These are phyloP conservation scores for Wickerhamia fluorescens DNA, from an alignment of 805 yeast genomes.

Conservation along the genomic window DNA sequence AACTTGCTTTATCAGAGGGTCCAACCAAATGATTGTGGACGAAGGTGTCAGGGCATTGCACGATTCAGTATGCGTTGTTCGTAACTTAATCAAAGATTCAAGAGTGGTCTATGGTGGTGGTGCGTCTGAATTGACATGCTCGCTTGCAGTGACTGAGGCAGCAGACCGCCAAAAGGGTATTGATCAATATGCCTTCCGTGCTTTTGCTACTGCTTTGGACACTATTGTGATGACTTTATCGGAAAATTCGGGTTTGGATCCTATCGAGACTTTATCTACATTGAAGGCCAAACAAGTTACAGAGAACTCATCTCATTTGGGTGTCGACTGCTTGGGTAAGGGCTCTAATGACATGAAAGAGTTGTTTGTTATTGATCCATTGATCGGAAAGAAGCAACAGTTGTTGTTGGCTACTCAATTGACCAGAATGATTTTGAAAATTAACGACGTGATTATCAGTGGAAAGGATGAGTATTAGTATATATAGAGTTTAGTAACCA, in stretches of 20 bases:
- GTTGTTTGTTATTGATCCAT: conserved; percentile 91
- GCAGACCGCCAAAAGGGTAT: conserved; percentile 93
- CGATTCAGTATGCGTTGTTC: conserved; percentile 94
- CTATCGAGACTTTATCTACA: conserved; percentile 81
- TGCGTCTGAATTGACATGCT: conserved; percentile 92
- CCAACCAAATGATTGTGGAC: conserved; percentile 95
- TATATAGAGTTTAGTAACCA: not conserved
- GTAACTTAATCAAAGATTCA: conserved; percentile 86
- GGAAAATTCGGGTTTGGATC: conserved; percentile 92
- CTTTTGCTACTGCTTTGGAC: conserved; percentile 87
- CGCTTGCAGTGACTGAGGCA: conserved; percentile 82
- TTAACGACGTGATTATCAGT: conserved; percentile 90
- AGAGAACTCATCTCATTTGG: conserved; percentile 63
- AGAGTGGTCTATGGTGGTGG: conserved; percentile 99
- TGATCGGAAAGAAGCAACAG: conserved; percentile 96
- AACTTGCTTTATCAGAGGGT: conserved; percentile 89
- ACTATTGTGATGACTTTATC: conserved; percentile 91
- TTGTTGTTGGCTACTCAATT: conserved; percentile 91
- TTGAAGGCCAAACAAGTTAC: conserved; percentile 80
- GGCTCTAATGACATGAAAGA: conserved; percentile 92
- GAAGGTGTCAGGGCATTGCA: conserved; percentile 96
- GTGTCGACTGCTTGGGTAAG: conserved; percentile 89
- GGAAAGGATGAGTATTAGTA: conserved; percentile 67
- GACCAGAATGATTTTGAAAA: conserved; percentile 95
- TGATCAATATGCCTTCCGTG: conserved; percentile 96